Conservation (phyloP, 164 flowering plant species). For the Amborella trichopoda region DNA sequence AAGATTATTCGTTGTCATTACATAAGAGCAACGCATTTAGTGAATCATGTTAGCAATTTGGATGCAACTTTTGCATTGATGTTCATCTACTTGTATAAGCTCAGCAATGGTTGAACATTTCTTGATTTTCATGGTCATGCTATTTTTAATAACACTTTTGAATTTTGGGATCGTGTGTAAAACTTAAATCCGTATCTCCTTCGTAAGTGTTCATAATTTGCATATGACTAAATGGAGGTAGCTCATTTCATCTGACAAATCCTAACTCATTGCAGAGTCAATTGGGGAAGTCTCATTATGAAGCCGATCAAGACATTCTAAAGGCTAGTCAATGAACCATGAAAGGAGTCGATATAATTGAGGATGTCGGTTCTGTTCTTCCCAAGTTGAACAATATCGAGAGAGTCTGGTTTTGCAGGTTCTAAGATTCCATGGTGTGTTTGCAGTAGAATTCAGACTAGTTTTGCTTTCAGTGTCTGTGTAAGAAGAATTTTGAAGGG, state of each 20-base stretch:
- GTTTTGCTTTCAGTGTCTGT: constrained; percentile 10
- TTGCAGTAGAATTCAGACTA: constrained; percentile 23
- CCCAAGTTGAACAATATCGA: constrained; percentile 16
- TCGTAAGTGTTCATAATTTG: background rate
- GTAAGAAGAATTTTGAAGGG: constrained; percentile 2
- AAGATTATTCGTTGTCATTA: no score
- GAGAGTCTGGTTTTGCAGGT: constrained; percentile 28
- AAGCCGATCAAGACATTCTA: constrained; percentile 14
- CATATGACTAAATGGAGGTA: background rate
- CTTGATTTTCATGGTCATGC: no score
- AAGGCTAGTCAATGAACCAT: constrained; percentile 16
- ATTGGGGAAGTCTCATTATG: constrained; percentile 15
- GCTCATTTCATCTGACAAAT: background rate
- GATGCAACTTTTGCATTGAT: no score
- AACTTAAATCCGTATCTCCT: background rate
- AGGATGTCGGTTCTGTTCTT: constrained; percentile 8
- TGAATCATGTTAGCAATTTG: no score
- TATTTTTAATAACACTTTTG: no score
- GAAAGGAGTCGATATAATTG: constrained; percentile 15
- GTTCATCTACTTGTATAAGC: no score
- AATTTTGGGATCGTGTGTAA: background rate
- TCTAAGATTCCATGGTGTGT: constrained; percentile 29
- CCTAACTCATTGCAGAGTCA: constrained; percentile 23
- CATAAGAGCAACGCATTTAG: no score
- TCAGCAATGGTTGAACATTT: background rate